phyloP scores from a whole-genome alignment of 805 yeast genomes.

The Myxozyma sirexii region DNA sequence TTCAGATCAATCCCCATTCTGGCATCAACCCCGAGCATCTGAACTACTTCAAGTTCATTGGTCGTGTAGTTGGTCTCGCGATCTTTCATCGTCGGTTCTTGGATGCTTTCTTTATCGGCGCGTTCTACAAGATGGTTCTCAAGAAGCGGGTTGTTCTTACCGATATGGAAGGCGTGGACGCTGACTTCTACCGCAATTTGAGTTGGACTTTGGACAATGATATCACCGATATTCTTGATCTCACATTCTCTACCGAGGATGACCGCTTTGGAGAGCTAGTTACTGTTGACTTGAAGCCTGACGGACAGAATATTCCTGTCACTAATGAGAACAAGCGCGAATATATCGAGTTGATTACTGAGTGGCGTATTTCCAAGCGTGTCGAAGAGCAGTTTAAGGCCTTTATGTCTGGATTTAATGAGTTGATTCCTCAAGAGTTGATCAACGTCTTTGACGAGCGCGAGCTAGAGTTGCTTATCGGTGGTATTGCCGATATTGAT shows the following conservation, averaged over 20 bases:
- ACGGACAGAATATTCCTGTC: slow-evolving; percentile 87
- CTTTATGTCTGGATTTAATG: slow-evolving; percentile 96
- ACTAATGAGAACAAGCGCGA: slow-evolving; percentile 94
- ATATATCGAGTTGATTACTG: slow-evolving; percentile 90
- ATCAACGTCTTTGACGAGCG: slow-evolving; percentile 97
- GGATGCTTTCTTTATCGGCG: slow-evolving; percentile 98
- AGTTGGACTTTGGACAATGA: slow-evolving; percentile 96
- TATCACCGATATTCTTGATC: slow-evolving; percentile 81
- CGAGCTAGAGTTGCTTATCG: slow-evolving; percentile 92
- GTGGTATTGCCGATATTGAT: slow-evolving; percentile 97
- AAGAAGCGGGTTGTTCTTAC: slow-evolving; percentile 91
- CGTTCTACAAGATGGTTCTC: slow-evolving; percentile 95
- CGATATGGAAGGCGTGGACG: slow-evolving; percentile 99
- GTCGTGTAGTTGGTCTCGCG: slow-evolving; percentile 97
- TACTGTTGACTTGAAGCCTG: slow-evolving; percentile 84
- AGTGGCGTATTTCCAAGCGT: slow-evolving; percentile 92
- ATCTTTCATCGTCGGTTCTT: slow-evolving; percentile 97
- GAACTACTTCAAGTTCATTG: slow-evolving; percentile 96
- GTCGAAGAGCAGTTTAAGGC: slow-evolving; percentile 96
- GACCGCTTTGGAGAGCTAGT: slow-evolving; percentile 94
- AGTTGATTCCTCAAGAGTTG: slow-evolving; percentile 93
- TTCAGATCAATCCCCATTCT: slow-evolving; percentile 96
- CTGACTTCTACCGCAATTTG: slow-evolving; percentile 90
- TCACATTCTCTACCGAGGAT: slow-evolving; percentile 83
- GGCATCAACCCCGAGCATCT: slow-evolving; percentile 97